Base-by-base conservation (phyloP, 2,329 filamentous ascomycete species). In the Colletotrichum chlorophyti region DNA sequence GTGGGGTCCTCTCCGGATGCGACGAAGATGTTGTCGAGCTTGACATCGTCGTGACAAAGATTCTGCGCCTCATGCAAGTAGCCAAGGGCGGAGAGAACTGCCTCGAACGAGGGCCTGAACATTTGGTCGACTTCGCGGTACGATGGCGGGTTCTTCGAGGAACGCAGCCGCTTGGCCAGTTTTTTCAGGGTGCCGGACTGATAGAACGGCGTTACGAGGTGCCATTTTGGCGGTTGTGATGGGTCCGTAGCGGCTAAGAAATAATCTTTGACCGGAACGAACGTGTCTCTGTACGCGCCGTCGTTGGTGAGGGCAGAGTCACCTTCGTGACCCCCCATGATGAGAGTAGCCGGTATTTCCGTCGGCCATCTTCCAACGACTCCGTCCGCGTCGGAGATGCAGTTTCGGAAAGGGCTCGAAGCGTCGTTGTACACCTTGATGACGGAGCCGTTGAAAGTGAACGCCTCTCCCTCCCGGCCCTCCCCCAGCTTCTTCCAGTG, bases 11-110 rank as follows among this genome's bases (percentile, higher is more conserved):
- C 2, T 14, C 42, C 47, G 2, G 61, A 62, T 1, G 60, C 59
- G 11, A 70, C 58, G 45, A 73, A 69, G 43, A 73, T 67, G 32
- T 72, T 73, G 48, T 68, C 69, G 7, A 65, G 58, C 55, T 72
- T 72, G 46, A 73, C 58, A 38, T 73, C 71, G 40, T 73, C 70
- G 51, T 72, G 69, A 34, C 70, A 73, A 2, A 72, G 64, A 6
- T 62, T 41, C 14, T 65, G 53, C 2, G 61, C 19, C 9, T 21
- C 40, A 59, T 72, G 70, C 41, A 72, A 67, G 17, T 41, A 31
- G 24, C 61, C 59, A n/a, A 72, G 63, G 1, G 64, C 65, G 3
- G 54, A 52, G 9, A 73, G 63, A 7, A 73, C 59, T 4, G 62
- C 51, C 24, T 72, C 62, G 31, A 72, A 59, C 0, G 70, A 71